A percentile compares a stretch with the other conserved stretches of the same genome.
Conservation (phyloP, 2,329 filamentous ascomycete genomes). For the Shiraia sp. region DNA sequence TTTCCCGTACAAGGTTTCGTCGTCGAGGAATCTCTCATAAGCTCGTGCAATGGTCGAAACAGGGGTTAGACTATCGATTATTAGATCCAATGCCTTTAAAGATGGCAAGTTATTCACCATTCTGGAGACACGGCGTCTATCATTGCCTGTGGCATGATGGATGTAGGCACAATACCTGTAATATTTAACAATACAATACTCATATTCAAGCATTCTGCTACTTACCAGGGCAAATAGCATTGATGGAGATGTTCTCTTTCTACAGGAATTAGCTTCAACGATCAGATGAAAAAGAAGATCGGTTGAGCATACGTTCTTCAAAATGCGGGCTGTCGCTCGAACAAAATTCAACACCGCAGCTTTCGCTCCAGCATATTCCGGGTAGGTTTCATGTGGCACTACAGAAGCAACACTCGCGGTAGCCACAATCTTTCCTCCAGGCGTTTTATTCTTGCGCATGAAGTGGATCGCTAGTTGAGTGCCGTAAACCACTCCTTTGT, state of each 20-base stretch:
- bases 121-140: constrained; percentile 30
- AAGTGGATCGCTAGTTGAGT: constrained; percentile 57
- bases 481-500: constrained; percentile 57
- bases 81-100: constrained; percentile 3
- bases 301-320: constrained; percentile 19
- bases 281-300: not conserved
- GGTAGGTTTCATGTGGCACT: constrained; percentile 51
- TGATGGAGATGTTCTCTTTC: constrained; percentile 56
- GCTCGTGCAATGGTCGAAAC: constrained; percentile 50
- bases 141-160: constrained; percentile 34
- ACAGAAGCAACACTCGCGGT: constrained; percentile 52
- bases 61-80: constrained; percentile 35
- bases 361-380: constrained; percentile 58
- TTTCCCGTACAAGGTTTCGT: constrained; percentile 49
- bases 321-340: constrained; percentile 22
- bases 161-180: constrained; percentile 51
- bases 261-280: constrained; percentile 9
- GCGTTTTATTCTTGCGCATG: constrained; percentile 54
- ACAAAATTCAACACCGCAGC: constrained; percentile 46
- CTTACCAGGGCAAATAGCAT: constrained; percentile 50
- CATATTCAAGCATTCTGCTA: not conserved
- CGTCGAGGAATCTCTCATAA: constrained; percentile 53
- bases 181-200: not conserved
- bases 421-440: constrained; percentile 51
- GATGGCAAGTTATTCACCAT: constrained; percentile 12